Conservation (phyloP, 768 basidiomycete genomes). For the Lactarius vividus region DNA sequence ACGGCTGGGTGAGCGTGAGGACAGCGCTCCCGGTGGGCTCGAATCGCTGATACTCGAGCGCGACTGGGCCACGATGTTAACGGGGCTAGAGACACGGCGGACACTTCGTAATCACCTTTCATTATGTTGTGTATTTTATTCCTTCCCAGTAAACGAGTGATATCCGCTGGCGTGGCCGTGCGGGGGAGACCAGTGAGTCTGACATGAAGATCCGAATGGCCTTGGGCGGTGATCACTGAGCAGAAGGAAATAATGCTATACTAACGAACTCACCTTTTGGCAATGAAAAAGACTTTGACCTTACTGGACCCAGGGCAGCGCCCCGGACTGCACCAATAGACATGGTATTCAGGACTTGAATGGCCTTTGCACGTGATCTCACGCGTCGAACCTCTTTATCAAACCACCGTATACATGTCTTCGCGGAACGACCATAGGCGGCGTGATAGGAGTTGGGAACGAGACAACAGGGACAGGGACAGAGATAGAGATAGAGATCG, state of each 20-base stretch:
- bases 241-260: background rate
- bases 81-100: background rate
- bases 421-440: constrained; percentile 35
- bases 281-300: background rate
- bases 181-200: constrained; percentile 23
- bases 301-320: background rate
- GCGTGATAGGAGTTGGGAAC: constrained; percentile 34
- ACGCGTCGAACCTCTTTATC: background rate
- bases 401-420: constrained; percentile 31
- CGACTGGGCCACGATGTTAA: constrained; percentile 40
- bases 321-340: constrained; percentile 3
- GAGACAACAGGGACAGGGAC: constrained; percentile 29
- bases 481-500: constrained; percentile 28
- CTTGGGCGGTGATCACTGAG: constrained; percentile 5
- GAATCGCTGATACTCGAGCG: constrained; percentile 59
- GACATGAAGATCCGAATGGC: constrained; percentile 19
- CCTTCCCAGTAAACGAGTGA: constrained; percentile 21
- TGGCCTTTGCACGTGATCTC: constrained; percentile 16
- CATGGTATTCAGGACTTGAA: constrained; percentile 9
- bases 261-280: background rate
- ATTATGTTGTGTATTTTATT: constrained; percentile 21
- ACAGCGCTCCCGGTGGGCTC: constrained; percentile 56
- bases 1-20: constrained; percentile 50
- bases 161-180: constrained; percentile 23
- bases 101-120: constrained; percentile 9